Evolutionary conservation across 257 asterid species (phyloP).

Genomic region (Solanum microdontum): DNA sequence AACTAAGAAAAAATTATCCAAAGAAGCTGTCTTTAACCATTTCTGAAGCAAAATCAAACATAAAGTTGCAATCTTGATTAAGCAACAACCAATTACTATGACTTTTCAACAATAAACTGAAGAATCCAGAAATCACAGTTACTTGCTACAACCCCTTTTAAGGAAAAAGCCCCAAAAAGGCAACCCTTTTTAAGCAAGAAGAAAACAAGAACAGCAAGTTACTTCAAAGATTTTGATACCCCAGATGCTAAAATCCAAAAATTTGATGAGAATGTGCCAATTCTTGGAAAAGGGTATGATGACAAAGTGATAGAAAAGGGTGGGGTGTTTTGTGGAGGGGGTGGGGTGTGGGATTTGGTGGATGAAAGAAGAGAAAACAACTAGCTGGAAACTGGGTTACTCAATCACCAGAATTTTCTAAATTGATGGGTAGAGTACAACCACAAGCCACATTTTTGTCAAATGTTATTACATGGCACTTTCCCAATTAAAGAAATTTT

Average conservation of each 20-base stretch:
- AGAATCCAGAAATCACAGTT: neutral
- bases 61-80: neutral
- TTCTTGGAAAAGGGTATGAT: slow-evolving; percentile 19
- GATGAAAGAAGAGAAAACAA: neutral
- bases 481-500: neutral
- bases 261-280: slow-evolving; percentile 16
- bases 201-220: neutral
- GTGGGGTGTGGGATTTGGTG: neutral
- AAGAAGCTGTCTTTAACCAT: neutral
- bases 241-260: neutral
- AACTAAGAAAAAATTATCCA: neutral
- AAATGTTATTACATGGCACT: neutral
- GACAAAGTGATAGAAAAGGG: neutral
- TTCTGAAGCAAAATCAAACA: neutral
- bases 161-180: neutral
- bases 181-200: neutral
- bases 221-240: neutral
- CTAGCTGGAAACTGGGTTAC: neutral
- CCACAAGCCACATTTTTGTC: neutral
- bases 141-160: neutral
- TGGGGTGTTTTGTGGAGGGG: neutral
- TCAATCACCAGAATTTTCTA: neutral
- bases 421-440: neutral
- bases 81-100: neutral
- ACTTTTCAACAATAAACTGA: neutral